Conservation (phyloP, 495 filamentous ascomycete genomes). For the Paragyromitra xinjiangensis region DNA sequence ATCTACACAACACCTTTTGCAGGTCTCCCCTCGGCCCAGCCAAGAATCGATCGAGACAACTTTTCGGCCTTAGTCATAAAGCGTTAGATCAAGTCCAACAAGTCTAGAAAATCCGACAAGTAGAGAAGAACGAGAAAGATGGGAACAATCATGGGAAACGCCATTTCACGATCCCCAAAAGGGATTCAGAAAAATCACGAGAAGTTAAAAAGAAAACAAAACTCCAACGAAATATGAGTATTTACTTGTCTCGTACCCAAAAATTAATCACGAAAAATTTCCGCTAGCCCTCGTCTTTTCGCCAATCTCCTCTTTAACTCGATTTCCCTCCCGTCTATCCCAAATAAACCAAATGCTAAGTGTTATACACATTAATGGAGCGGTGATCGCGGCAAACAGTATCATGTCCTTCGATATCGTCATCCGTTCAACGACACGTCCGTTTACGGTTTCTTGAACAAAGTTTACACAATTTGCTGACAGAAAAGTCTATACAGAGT, state of each 20-base stretch:
- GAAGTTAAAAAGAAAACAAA: not conserved
- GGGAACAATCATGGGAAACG: constrained; percentile 10
- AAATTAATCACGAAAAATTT: not conserved
- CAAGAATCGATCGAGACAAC: not conserved
- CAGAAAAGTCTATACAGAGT: constrained; percentile 49
- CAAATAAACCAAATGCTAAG: constrained; percentile 48
- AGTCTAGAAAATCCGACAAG: not conserved
- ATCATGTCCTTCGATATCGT: constrained; percentile 38
- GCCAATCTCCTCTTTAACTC: constrained; percentile 31
- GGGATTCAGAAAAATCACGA: not conserved
- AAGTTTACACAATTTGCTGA: constrained; percentile 50
- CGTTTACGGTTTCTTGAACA: constrained; percentile 42
- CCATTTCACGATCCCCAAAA: not conserved
- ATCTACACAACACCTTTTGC: not conserved
- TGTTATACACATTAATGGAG: constrained; percentile 42
- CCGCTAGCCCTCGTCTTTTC: constrained; percentile 14
- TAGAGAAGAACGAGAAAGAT: not conserved
- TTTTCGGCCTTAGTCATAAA: not conserved
- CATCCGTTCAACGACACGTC: constrained; percentile 31
- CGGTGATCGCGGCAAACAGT: constrained; percentile 42
- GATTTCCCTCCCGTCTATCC: constrained; percentile 35
- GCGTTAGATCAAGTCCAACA: not conserved
- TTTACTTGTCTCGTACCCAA: constrained; percentile 11
- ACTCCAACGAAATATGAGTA: constrained; percentile 17
- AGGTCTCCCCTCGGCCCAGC: not conserved